Evolutionary conservation across 352 stramenopile species (phyloP).

Genomic region (Discostella stelligera): DNA sequence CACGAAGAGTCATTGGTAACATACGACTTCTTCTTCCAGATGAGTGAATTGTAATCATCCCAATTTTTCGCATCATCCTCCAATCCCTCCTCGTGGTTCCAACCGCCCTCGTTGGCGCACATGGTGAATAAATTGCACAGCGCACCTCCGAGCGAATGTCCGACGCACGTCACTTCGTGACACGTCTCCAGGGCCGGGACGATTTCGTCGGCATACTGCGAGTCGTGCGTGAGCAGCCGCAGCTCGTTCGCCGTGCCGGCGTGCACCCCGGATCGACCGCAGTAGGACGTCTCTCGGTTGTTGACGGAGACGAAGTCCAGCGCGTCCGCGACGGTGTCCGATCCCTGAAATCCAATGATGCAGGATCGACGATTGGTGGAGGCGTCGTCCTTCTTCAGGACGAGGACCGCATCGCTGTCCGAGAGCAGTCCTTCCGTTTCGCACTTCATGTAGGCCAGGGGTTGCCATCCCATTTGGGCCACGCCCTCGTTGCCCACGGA

Average conservation of each 20-base stretch:
- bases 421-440: background rate
- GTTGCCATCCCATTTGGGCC: slow-evolving; percentile 12
- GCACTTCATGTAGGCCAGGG: slow-evolving; percentile 16
- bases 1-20: too few relatives aligned
- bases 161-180: slow-evolving; percentile 41
- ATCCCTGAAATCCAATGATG: slow-evolving; percentile 30
- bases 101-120: slow-evolving; percentile 37
- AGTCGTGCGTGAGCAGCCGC: slow-evolving; percentile 18
- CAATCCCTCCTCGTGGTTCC: slow-evolving; percentile 2
- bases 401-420: slow-evolving; percentile 23
- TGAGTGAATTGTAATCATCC: slow-evolving; percentile 34
- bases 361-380: slow-evolving; percentile 15
- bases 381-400: slow-evolving; percentile 23
- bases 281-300: slow-evolving; percentile 23
- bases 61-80: slow-evolving; percentile 1
- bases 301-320: slow-evolving; percentile 12
- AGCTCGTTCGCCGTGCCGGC: slow-evolving; percentile 26
- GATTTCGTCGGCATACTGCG: slow-evolving; percentile 1
- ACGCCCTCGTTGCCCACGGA: slow-evolving; percentile 12
- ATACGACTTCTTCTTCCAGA: slow-evolving; percentile 18
- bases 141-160: slow-evolving; percentile 34
- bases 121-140: slow-evolving; percentile 47
- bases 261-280: slow-evolving; percentile 27
- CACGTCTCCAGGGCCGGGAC: slow-evolving; percentile 20
- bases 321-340: slow-evolving; percentile 15